Evolutionary conservation across 495 filamentous ascomycete genomes (phyloP).

Genomic region (Letharia lupina): DNA sequence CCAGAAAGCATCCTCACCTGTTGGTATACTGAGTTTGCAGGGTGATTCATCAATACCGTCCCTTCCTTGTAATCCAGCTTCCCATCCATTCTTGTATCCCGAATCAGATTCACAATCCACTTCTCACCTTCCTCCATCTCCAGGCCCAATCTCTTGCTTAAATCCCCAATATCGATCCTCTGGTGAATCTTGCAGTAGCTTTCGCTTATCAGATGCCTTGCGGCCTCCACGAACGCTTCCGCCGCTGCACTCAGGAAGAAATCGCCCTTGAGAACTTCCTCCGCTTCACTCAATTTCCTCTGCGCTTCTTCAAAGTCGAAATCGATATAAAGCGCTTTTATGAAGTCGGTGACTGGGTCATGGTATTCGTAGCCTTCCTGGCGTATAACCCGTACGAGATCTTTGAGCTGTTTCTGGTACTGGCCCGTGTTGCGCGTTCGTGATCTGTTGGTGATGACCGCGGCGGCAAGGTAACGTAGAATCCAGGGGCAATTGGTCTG

Average conservation of each 20-base stretch:
- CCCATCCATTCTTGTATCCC: slow-evolving; percentile 92
- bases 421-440: slow-evolving; percentile 67
- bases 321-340: slow-evolving; percentile 92
- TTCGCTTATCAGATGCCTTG: slow-evolving; percentile 92
- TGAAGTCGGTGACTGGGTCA: slow-evolving; percentile 91
- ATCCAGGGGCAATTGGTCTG: slow-evolving; percentile 97
- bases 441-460: slow-evolving; percentile 91
- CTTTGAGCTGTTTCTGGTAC: slow-evolving; percentile 97
- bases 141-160: slow-evolving; percentile 81
- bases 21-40: slow-evolving; percentile 94
- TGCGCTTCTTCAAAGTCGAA: slow-evolving; percentile 99
- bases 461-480: slow-evolving; percentile 84
- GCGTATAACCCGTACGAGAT: slow-evolving; percentile 84
- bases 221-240: slow-evolving; percentile 88
- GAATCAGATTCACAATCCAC: slow-evolving; percentile 99
- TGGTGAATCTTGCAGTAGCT: slow-evolving; percentile 99
- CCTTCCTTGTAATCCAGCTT: slow-evolving; percentile 99
- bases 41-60: slow-evolving; percentile 99
- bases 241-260: slow-evolving; percentile 87
- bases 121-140: slow-evolving; percentile 94
- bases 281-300: slow-evolving; percentile 79
- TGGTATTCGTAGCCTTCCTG: slow-evolving; percentile 97
- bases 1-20: slow-evolving; percentile 90
- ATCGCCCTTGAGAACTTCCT: slow-evolving; percentile 83
- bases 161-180: slow-evolving; percentile 86